These are phyloP conservation scores for Saccharum hybrid DNA, from an alignment of 202 grass and related monocot genomes.

Conservation along the genomic window DNA sequence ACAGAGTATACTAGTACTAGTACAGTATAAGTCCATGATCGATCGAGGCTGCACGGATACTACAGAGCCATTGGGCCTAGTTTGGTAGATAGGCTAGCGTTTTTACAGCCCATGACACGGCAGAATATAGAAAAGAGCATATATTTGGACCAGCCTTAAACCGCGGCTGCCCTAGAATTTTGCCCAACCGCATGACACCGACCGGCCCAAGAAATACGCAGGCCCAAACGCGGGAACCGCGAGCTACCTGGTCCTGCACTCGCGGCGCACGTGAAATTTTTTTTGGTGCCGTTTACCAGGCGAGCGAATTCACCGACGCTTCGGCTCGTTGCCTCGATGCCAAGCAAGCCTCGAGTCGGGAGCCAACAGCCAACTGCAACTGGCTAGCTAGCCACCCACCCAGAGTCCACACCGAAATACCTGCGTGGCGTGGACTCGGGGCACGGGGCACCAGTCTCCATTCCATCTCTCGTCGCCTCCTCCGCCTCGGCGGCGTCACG, in stretches of 20 bases:
- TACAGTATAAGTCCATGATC: too few species aligned
- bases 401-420: constrained; percentile 40
- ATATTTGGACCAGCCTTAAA: neutral
- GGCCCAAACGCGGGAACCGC: neutral
- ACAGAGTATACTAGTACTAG: too few species aligned
- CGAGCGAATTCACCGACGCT: constrained; percentile 33
- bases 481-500: constrained; percentile 43
- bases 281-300: constrained; percentile 20
- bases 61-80: too few species aligned
- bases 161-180: neutral
- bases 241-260: too few species aligned
- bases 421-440: constrained; percentile 45
- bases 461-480: neutral
- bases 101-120: too few species aligned
- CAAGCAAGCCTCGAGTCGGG: constrained; percentile 35
- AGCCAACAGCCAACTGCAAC: constrained; percentile 20
- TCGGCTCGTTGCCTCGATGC: constrained; percentile 34
- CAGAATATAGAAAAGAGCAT: neutral
- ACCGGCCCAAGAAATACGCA: neutral
- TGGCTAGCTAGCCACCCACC: neutral
- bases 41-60: too few species aligned
- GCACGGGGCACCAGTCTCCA: neutral
- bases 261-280: constrained; percentile 5
- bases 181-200: neutral
- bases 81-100: too few species aligned